Evolutionary conservation across 768 basidiomycete genomes (phyloP), one percentile per base, ranked within the genome.

Genomic region (Kwoniella pini): DNA sequence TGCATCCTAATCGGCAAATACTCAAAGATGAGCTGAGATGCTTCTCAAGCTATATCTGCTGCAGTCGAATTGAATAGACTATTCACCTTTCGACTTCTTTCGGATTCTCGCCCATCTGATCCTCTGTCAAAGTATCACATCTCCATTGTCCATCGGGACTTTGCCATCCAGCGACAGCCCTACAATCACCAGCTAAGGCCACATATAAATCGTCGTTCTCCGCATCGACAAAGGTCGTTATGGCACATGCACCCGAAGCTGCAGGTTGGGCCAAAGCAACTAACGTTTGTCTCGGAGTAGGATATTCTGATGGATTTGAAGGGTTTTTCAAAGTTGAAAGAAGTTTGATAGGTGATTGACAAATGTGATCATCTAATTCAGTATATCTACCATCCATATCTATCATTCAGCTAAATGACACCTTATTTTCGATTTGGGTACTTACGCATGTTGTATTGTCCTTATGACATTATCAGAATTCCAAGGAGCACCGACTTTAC

Each of bases 121-220:
- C 96, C 77, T 97, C 92, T 27, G 85, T 91, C 63, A 99, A 82
- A n/a, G 90, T 90, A 75, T 96, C 91, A 28, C 93, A 88, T 45
- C 87, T 84, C 96, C 96, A 99, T 53, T 81, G 82, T 11, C 90
- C 90, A 3, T 83, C 82, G 51, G 85, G 83, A 64, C 90, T 87
- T 88, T 90, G 94, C 36, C 91, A 84, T 19, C 96, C 96, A 21
- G 95, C 94, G 5, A 99, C 92, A 12, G 96, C 96, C 48, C 96
- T 85, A 73, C 90, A 89, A 75, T 99, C 96, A 0, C 96, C 96
- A 4, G 92, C 87, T 67, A 87, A 87, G 9, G 95, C 95, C 31
- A 98, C 86, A 69, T 96, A 95, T 26, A 98, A 77, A 73, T 92
- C 86, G 44, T 83, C 84, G 60, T 88, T 83, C 5, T 87, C 85